A percentile compares a stretch with the other conserved stretches of the same genome.
Evolutionary conservation across 345 rosid genomes (phyloP).

Genomic region (Adansonia digitata): DNA sequence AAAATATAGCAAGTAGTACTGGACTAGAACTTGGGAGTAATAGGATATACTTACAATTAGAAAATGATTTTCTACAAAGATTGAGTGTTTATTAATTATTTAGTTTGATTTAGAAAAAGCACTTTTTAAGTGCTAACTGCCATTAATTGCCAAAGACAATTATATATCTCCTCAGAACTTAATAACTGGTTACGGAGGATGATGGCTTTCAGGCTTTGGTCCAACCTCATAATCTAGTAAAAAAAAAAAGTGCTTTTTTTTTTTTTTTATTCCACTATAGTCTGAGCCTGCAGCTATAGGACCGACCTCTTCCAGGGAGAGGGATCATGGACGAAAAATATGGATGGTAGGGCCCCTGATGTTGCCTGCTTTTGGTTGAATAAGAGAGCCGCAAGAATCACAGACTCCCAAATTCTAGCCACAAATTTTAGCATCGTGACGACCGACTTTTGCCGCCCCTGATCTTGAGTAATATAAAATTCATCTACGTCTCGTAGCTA

Average conservation of each 20-base stretch:
- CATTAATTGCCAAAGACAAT: neutral
- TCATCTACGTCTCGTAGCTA: neutral
- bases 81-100: neutral
- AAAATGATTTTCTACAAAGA: neutral
- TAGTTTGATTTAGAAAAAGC: neutral
- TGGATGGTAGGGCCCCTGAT: neutral
- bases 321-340: neutral
- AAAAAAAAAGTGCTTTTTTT: neutral
- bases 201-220: neutral
- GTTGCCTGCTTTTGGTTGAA: neutral
- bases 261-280: neutral
- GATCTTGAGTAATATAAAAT: neutral
- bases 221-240: neutral
- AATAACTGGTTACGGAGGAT: neutral
- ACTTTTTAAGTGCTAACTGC: neutral
- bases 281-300: neutral
- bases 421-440: neutral
- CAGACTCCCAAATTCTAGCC: neutral
- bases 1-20: neutral
- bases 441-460: slow-evolving; percentile 11
- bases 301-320: neutral
- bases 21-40: neutral
- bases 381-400: neutral
- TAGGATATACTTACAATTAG: too few relatives aligned
- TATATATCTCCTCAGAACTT: neutral